Base-by-base conservation (phyloP, 108 stramenopile species). In the Aureococcus anophagefferens region DNA sequence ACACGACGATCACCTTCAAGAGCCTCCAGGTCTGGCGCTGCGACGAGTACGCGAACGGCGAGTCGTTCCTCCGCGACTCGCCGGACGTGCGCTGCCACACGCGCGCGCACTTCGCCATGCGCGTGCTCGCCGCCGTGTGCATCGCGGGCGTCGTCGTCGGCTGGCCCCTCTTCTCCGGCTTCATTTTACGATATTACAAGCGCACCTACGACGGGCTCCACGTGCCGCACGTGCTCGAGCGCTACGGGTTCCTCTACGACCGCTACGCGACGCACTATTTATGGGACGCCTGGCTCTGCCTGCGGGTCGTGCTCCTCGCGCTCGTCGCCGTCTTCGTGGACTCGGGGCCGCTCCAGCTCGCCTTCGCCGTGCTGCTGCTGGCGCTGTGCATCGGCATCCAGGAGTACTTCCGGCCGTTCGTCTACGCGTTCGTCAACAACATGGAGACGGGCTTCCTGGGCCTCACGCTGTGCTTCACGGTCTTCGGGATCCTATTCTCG, bases 131-230 rank as follows among this genome's bases (percentile, higher is more conserved):
- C n/a, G n/a, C n/a, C n/a, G n/a, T n/a, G n/a, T n/a, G n/a, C n/a
- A n/a, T n/a, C n/a, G n/a, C n/a, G n/a, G n/a, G n/a, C n/a, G 51
- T 59, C 51, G 51, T 59, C 51, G 51, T 59, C 51, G 51, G 15
- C 51, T 15, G 15, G 17, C 17, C n/a, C n/a, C n/a, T n/a, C n/a
- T n/a, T n/a, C n/a, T n/a, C n/a, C n/a, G n/a, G n/a, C n/a, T n/a
- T n/a, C n/a, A n/a, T n/a, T n/a, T n/a, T n/a, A n/a, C n/a, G n/a
- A n/a, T n/a, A n/a, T n/a, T n/a, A n/a, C n/a, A n/a, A n/a, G n/a
- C n/a, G n/a, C n/a, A n/a, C n/a, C n/a, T n/a, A n/a, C n/a, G n/a
- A n/a, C n/a, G n/a, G 15, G 17, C 17, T 59, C 51, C 17, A 18
- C 51, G 51, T 59, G 17, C 17, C 21, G 17, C 17, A 18, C 51